Percentiles rank a stretch among this genome's conserved stretches.
Conservation (phyloP, 2,329 filamentous ascomycete species). For the Fonsecaea nubica region DNA sequence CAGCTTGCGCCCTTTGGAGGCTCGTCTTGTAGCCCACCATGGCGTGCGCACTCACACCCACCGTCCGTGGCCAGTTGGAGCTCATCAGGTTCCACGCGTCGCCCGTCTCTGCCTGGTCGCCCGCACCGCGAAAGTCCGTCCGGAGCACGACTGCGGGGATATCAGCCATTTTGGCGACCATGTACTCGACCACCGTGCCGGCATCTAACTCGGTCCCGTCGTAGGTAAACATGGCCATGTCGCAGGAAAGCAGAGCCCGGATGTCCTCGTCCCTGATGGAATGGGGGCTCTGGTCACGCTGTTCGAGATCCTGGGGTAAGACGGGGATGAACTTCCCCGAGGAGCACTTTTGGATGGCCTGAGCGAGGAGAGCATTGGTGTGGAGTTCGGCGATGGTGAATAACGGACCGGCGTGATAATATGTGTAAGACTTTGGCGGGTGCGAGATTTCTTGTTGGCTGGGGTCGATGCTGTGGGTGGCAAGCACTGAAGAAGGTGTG, state of each 20-base stretch:
- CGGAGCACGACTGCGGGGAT: conserved; percentile 40
- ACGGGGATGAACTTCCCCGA: conserved; percentile 38
- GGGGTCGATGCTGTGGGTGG: conserved; percentile 27
- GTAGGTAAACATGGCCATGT: conserved; percentile 40
- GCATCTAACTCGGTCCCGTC: conserved; percentile 40
- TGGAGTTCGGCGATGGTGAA: conserved; percentile 41
- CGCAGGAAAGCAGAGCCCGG: conserved; percentile 37
- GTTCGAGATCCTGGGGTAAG: conserved; percentile 39
- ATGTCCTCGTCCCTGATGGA: conserved; percentile 40
- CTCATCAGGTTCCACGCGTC: conserved; percentile 41
- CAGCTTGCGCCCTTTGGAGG: conserved; percentile 21
- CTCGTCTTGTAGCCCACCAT: conserved; percentile 39
- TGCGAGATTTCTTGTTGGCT: conserved; percentile 22
- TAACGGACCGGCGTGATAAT: conserved; percentile 41
- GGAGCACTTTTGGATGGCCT: conserved; percentile 32
- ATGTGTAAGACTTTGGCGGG: conserved; percentile 36
- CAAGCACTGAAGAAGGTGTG: conserved; percentile 15
- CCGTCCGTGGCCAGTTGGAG: conserved; percentile 39
- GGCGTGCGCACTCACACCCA: conserved; percentile 33
- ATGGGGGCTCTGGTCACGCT: conserved; percentile 38
- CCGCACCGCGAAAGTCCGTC: conserved; percentile 39
- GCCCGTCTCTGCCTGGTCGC: conserved; percentile 36
- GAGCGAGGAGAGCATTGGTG: conserved; percentile 37
- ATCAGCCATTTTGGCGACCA: conserved; percentile 40
- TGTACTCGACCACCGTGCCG: conserved; percentile 41